Conservation (phyloP, 1,139 yeast species). For the Blastobotrys persicus region DNA sequence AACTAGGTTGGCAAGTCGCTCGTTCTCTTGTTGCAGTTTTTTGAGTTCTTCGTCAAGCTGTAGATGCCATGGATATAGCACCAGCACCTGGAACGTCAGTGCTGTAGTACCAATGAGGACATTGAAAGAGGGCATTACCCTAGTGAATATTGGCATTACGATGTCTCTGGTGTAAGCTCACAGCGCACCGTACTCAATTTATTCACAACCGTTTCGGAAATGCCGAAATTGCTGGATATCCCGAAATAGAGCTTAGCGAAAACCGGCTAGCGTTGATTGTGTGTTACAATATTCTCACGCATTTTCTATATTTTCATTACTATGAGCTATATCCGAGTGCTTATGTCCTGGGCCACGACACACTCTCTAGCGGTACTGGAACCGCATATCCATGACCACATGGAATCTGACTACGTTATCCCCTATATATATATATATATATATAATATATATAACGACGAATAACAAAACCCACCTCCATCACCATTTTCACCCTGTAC, state of each 20-base stretch:
- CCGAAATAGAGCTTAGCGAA: neutral
- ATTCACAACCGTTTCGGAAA: neutral
- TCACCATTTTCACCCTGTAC: too few species aligned
- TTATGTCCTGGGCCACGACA: too few species aligned
- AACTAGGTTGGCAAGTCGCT: neutral
- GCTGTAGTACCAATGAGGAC: slow-evolving; percentile 3
- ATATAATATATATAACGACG: too few species aligned
- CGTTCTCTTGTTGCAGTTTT: neutral
- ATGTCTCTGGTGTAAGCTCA: neutral
- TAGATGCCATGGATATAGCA: slow-evolving; percentile 4
- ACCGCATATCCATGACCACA: too few species aligned
- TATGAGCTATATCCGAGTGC: too few species aligned
- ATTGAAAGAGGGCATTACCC: neutral
- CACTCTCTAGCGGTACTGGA: too few species aligned
- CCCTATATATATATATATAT: too few species aligned
- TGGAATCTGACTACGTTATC: too few species aligned
- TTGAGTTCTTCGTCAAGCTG: slow-evolving; percentile 1
- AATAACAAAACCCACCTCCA: too few species aligned
- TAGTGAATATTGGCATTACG: slow-evolving; percentile 1
- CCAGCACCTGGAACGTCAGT: slow-evolving; percentile 3
- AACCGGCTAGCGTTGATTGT: too few species aligned
- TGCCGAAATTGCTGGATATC: neutral
- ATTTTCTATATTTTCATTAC: too few species aligned
- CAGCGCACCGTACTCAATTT: neutral
- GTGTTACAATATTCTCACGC: too few species aligned